Base-by-base conservation (phyloP, 2,329 filamentous ascomycete species). In the Thyridium curvatum region DNA sequence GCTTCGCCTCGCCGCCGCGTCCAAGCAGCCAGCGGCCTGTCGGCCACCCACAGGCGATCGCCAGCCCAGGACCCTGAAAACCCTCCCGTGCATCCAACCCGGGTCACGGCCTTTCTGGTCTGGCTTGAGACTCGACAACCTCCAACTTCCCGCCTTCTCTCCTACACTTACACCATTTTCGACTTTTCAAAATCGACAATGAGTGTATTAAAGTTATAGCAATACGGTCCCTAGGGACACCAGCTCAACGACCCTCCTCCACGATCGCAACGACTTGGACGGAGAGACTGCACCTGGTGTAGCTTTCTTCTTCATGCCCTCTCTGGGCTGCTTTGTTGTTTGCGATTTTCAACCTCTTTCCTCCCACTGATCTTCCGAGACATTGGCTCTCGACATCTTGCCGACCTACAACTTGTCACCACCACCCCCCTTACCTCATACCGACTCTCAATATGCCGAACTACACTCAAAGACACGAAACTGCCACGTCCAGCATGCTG, bases 191-290 rank as follows among this genome's bases (percentile, higher is more conserved):
- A 26, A 6, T 40, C 38, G 42, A 59, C 49, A 18, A 59, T 59
- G 55, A 40, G 39, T 37, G 41, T 43, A 37, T 32, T 30, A n/a
- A n/a, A n/a, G 38, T 59, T 59, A 59, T 59, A 59, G 49, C 54
- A 47, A 39, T 38, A 53, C 62, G 51, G 65, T 69, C 65, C 66
- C 55, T 60, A 66, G 65, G 66, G 65, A 68, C 65, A 60, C 59
- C 46, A 41, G 21, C 21, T 26, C 6, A 26, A 26, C 21, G 10
- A 26, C 21, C 21, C 21, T 26, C 21, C 43, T 39, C 43, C 45
- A 48, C 49, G 45, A 36, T 40, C 34, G 32, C 37, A 41, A 39
- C 40, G 13, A 38, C 21, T 26, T 26, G 21, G 21, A 26, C 21
- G 21, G 21, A 26, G 21, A 26, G 37, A 35, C 36, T 41, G 41